Base-by-base conservation (phyloP, 2,329 filamentous ascomycete genomes). In the Macrophomina phaseolina region DNA sequence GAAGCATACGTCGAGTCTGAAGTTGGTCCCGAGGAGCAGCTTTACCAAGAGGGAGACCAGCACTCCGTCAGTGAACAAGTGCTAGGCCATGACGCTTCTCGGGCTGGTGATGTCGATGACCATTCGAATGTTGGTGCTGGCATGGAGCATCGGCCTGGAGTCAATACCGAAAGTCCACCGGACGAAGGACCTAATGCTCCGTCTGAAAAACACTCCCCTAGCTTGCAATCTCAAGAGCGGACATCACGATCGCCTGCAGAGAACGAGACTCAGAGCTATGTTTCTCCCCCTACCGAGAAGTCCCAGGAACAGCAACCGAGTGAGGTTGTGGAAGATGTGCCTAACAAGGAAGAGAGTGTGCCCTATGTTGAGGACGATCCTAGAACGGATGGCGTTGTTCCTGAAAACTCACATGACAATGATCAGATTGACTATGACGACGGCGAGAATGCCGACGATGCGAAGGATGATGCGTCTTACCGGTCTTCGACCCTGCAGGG, bases 371-470 rank as follows among this genome's bases (percentile, higher is more conserved):
- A 61, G 16, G 28, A 8, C 16, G 23, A 7, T n/a, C 14, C 56
- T 12, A 32, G 23, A 30, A 45, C 23, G 16, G 40, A 61, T 46
- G 40, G 6, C 9, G 28, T 36, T 52, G 36, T 12, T 11, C 30
- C 42, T 11, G 58, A 63, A 11, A 6, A 63, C 12, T 51, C n/a
- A 28, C 60, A 18, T 36, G 75, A 79, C n/a, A 79, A 78, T 12
- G 81, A 83, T 69, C 67, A 81, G n/a, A 78, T 83, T 70, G 82
- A 83, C 67, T 86, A 85, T 71, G 82, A 83, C 30, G 83, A 86
- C 66, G 81, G 77, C n/a, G 80, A 82, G 46, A 72, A 74, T n/a
- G 65, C 71, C 23, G 69, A 71, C 6, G 66, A 67, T 18, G 52
- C 66, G 12, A 49, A 52, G 16, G 67, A 70, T 36, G 70, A 70